Evolutionary conservation across 768 basidiomycete genomes (phyloP), one percentile per base, ranked within the genome.

Genomic region (Suillus decipiens): DNA sequence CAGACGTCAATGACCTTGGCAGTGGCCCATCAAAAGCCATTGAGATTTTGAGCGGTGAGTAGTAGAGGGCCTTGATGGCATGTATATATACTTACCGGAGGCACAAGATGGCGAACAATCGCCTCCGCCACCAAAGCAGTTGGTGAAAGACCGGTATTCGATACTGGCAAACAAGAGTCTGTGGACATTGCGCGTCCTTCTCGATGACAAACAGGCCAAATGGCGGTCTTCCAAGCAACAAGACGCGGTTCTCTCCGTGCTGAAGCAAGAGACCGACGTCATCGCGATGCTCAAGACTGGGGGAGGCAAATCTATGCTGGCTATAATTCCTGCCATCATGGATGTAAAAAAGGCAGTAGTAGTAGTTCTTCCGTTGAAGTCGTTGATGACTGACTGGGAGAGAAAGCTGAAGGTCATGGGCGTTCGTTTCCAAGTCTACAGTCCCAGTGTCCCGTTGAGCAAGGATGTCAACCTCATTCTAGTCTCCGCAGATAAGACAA

Each of bases 291-390:
- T 71, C 5, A 62, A 60, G 0, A 75, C 76, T 3, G 69, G 70
- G 2, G 50, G 62, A 12, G 75, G 76, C 1, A 77, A 76, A 56
- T 70, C 71, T 0, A 66, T 72, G 67, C 45, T 70, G 1, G 69
- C 68, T 0, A 56, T 76, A 6, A 48, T 76, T 4, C 71, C 74
- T 0, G 11, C 70, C 0, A 34, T 66, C 12, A 28, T 72, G n/a
- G 42, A 70, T 0, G 60, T 65, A n/a, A 17, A 60, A 0, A 39
- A 56, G 17, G 43, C 54, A 14, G 62, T 66, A 2, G 67, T 69
- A 0, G 54, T 77, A 0, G 60, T 73, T 2, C 33, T 75, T 2
- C 75, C 75, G 0, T 59, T 74, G 0, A 53, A 61, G 1, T 61
- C 72, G 0, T 59, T 75, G 15, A 64, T 75, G 19, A 51, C 65